phyloP scores from a whole-genome alignment of 2,329 filamentous ascomycete species.

The Fonsecaea nubica region DNA sequence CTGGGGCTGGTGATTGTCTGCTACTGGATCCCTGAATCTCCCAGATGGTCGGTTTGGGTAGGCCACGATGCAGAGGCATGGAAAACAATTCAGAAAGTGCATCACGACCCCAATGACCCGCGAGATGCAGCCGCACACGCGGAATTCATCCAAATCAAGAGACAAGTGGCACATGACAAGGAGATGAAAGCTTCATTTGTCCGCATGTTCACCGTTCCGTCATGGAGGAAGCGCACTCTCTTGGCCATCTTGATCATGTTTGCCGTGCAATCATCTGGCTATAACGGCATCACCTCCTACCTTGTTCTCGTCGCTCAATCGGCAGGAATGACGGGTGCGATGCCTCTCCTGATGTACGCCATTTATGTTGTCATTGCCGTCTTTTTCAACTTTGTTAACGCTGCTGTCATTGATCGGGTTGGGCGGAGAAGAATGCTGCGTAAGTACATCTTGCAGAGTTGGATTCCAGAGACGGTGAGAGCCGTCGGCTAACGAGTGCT shows the following conservation, averaged over 20 bases:
- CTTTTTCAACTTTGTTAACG: constrained; percentile 48
- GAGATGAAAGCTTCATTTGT: constrained; percentile 29
- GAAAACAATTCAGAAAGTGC: constrained; percentile 25
- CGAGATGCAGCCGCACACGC: constrained; percentile 26
- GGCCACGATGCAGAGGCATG: constrained; percentile 21
- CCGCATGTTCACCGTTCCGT: constrained; percentile 31
- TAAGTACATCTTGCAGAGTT: too few relatives aligned
- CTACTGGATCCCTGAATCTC: too few relatives aligned
- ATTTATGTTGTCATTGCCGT: too few relatives aligned
- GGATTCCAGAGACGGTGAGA: too few relatives aligned
- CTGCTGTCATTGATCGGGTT: constrained; percentile 44
- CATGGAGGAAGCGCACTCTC: constrained; percentile 27
- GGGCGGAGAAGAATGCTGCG: too few relatives aligned
- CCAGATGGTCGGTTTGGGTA: not conserved
- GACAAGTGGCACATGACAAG: constrained; percentile 32
- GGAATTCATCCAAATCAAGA: constrained; percentile 29
- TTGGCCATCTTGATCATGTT: constrained; percentile 30
- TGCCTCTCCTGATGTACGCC: constrained; percentile 52
- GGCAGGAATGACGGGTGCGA: constrained; percentile 47
- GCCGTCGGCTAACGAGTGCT: too few relatives aligned
- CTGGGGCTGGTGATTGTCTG: constrained; percentile 11
- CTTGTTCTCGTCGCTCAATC: constrained; percentile 48
- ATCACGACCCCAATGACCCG: constrained; percentile 25
- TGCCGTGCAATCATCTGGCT: constrained; percentile 43
- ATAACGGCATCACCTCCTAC: constrained; percentile 48